Conservation (phyloP, 2,329 filamentous ascomycete genomes). For the Elsinoe perseae region DNA sequence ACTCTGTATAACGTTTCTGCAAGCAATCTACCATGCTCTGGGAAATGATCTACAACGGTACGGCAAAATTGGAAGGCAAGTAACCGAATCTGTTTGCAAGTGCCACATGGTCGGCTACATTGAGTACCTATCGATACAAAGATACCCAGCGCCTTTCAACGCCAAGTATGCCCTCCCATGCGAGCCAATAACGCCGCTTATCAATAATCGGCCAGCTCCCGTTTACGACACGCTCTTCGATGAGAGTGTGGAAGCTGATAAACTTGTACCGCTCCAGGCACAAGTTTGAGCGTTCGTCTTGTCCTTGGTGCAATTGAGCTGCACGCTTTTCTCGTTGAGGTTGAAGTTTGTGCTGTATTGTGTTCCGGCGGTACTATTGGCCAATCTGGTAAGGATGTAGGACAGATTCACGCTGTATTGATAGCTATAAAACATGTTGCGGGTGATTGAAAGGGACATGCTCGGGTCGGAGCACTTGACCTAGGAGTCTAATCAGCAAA, state of each 20-base stretch:
- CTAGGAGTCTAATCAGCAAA: background rate
- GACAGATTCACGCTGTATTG: background rate
- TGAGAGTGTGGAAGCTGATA: background rate
- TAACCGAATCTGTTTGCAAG: background rate
- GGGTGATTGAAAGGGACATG: background rate
- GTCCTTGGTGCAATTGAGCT: conserved; percentile 1
- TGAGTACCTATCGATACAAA: background rate
- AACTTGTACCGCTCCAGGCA: background rate
- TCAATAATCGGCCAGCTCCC: background rate
- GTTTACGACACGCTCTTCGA: background rate
- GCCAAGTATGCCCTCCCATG: background rate
- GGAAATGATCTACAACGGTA: background rate
- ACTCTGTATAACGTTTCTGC: background rate
- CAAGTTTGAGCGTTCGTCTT: conserved; percentile 5
- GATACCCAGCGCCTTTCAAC: background rate
- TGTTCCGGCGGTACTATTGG: background rate
- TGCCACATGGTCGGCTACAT: background rate
- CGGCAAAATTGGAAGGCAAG: background rate
- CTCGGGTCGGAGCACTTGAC: conserved; percentile 2
- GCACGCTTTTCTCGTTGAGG: conserved; percentile 6
- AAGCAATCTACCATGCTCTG: background rate
- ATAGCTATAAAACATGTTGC: conserved; percentile 1
- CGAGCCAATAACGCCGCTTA: background rate
- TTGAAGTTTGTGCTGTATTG: background rate
- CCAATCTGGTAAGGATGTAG: background rate